phyloP scores from a whole-genome alignment of 2,329 filamentous ascomycete species.

The Penicillium sp. region DNA sequence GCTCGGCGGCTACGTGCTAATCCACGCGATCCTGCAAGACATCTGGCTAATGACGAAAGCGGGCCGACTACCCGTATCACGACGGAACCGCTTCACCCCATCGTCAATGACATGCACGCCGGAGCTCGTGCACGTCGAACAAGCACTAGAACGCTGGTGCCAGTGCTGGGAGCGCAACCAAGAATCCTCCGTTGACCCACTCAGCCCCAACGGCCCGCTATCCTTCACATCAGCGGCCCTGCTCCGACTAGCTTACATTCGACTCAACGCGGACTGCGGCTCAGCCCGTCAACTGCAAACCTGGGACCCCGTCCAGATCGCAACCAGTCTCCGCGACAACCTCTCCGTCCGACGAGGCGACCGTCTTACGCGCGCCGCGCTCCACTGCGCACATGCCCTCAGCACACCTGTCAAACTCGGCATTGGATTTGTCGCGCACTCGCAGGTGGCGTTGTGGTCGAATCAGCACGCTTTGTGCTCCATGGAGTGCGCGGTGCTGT shows the following conservation, averaged over 20 bases:
- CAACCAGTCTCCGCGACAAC: slow-evolving; percentile 25
- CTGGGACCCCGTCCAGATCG: slow-evolving; percentile 27
- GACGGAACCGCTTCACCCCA: slow-evolving; percentile 10
- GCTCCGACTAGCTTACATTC: slow-evolving; percentile 28
- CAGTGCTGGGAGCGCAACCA: slow-evolving; percentile 32
- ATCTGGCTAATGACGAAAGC: slow-evolving; percentile 31
- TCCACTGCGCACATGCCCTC: slow-evolving; percentile 49
- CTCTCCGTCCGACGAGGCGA: slow-evolving; percentile 41
- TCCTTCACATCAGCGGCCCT: slow-evolving; percentile 31
- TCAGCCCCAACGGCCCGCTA: slow-evolving; percentile 28
- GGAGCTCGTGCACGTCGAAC: slow-evolving; percentile 24
- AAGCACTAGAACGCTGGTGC: slow-evolving; percentile 30
- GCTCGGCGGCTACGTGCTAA: slow-evolving; percentile 27
- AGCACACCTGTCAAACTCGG: slow-evolving; percentile 50
- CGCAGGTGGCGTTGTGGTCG: slow-evolving; percentile 51
- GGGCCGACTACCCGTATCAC: slow-evolving; percentile 20
- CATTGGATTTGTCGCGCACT: slow-evolving; percentile 47
- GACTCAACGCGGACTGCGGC: slow-evolving; percentile 29
- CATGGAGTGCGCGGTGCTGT: slow-evolving; percentile 47
- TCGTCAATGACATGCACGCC: slow-evolving; percentile 19
- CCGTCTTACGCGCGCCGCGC: slow-evolving; percentile 38
- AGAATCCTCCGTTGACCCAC: slow-evolving; percentile 29
- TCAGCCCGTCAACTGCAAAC: slow-evolving; percentile 27
- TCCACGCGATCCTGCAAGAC: slow-evolving; percentile 28
- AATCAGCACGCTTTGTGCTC: slow-evolving; percentile 49